A percentile compares a stretch with the other conserved stretches of the same genome.
phyloP scores from a whole-genome alignment of 441 rosid species.

The Capsella rubella region DNA sequence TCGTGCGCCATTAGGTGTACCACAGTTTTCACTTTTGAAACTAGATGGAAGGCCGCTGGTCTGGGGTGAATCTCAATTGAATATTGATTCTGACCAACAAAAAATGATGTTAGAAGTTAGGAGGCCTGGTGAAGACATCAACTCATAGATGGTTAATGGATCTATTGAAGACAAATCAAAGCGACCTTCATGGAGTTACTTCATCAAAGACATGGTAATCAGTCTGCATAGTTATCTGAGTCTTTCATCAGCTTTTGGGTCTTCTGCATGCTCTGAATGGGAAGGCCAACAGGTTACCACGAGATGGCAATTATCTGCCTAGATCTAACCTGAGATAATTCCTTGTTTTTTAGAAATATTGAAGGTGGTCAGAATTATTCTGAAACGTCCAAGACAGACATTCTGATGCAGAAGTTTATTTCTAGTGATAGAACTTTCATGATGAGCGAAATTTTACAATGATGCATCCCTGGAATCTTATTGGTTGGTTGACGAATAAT shows the following conservation, averaged over 20 bases:
- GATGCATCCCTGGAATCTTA: constrained; percentile 7
- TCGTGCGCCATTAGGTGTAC: constrained; percentile 45
- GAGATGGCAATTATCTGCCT: constrained; percentile 42
- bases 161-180: constrained; percentile 57
- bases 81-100: constrained; percentile 49
- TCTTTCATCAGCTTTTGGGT: constrained; percentile 54
- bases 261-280: constrained; percentile 49
- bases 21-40: constrained; percentile 49
- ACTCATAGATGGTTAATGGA: constrained; percentile 59
- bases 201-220: constrained; percentile 52
- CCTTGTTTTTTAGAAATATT: constrained; percentile 33
- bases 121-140: constrained; percentile 47
- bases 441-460: constrained; percentile 18
- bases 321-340: constrained; percentile 46
- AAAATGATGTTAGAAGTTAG: constrained; percentile 50
- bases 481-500: constrained; percentile 6
- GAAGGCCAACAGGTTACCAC: constrained; percentile 44
- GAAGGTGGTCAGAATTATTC: constrained; percentile 28
- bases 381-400: constrained; percentile 16
- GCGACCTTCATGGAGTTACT: constrained; percentile 59
- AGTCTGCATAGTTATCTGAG: constrained; percentile 43
- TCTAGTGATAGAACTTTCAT: constrained; percentile 20
- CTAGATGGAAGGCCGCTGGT: constrained; percentile 46
- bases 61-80: constrained; percentile 51
- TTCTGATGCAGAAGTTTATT: constrained; percentile 2